Percentiles rank a stretch among this genome's conserved stretches.
phyloP scores from a whole-genome alignment of 2,329 filamentous ascomycete species.

The Moelleriella libera region DNA sequence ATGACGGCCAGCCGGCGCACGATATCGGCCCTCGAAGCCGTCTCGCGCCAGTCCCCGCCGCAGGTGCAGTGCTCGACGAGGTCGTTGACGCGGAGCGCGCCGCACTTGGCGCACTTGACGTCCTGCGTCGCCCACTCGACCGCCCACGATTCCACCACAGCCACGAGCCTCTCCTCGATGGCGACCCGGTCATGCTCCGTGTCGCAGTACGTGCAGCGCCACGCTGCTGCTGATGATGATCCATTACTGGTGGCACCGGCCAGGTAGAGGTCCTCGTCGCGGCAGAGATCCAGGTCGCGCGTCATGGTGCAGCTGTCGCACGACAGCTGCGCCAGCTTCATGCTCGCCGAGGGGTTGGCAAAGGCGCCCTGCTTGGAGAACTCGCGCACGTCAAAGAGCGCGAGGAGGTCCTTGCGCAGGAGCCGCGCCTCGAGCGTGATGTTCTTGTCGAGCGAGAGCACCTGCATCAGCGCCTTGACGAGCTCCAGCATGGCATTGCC shows the following conservation, averaged over 20 bases:
- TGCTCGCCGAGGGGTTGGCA: conserved; percentile 64
- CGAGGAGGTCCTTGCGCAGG: conserved; percentile 76
- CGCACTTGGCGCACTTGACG: conserved; percentile 60
- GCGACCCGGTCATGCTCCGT: conserved; percentile 62
- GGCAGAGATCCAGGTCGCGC: conserved; percentile 81
- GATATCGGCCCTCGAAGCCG: conserved; percentile 52
- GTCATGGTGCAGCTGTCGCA: conserved; percentile 86
- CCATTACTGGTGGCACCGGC: no score
- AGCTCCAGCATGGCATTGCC: conserved; percentile 73
- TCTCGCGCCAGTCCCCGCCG: conserved; percentile 70
- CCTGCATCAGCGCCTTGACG: conserved; percentile 85
- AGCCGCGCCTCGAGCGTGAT: conserved; percentile 79
- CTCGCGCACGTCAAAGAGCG: conserved; percentile 86
- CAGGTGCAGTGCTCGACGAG: conserved; percentile 96
- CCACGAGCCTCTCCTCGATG: conserved; percentile 73
- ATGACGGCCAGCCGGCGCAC: conserved; percentile 54
- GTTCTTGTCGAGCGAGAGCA: conserved; percentile 79
- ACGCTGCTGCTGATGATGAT: conserved; percentile 20
- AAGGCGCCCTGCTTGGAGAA: conserved; percentile 85
- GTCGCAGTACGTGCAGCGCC: conserved; percentile 67
- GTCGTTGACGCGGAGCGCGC: conserved; percentile 70
- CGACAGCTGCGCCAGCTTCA: conserved; percentile 62
- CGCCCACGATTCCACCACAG: conserved; percentile 58
- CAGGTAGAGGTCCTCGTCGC: conserved; percentile 58
- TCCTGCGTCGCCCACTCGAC: conserved; percentile 83